Evolutionary conservation across 345 rosid genomes (phyloP), one percentile per base, ranked within the genome.

Genomic region (Acer saccharum): DNA sequence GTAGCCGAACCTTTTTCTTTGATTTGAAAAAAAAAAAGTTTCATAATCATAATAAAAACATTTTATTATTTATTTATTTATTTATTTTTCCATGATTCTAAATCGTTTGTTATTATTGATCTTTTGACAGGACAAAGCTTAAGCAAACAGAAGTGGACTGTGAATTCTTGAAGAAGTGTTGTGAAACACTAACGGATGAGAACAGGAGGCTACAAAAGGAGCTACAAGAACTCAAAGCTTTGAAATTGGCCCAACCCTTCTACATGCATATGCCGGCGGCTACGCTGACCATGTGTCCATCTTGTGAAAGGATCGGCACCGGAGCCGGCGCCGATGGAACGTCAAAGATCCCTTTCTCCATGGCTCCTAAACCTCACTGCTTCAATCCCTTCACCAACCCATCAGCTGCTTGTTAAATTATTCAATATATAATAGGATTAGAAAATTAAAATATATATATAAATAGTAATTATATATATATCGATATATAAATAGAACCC

Each of bases 131-230:
- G 87, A 96, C 99, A 80, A 96, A 96, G 83, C 92, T 96, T 67
- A 96, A 96, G 86, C 99, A 96, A 87, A 96, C 99, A 6, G 98
- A 96, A 76, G 94, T 92, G n/a, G 99, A 96, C 83, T 92, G 93
- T 64, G 99, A 92, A 88, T 76, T 88, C 81, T 83, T 96, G 82
- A 94, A 92, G 89, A 96, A 92, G 80, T 90, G 93, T 77, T 96
- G 98, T 3, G 98, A 92, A 88, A 90, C 93, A 46, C 80, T 96
- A 78, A 96, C 94, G 32, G 95, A 91, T 71, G 99, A 96, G 81
- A 96, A 96, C 83, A 87, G 93, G 81, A 90, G 98, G 78, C 86
- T 96, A n/a, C 97, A 94, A 72, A 93, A 94, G 82, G 99, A 96
- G 83, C 82, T 94, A 64, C 95, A 88, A 79, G 98, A 91, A 60